phyloP scores from a whole-genome alignment of 352 stramenopile species.

The Phytophthora macrochlamydospora region DNA sequence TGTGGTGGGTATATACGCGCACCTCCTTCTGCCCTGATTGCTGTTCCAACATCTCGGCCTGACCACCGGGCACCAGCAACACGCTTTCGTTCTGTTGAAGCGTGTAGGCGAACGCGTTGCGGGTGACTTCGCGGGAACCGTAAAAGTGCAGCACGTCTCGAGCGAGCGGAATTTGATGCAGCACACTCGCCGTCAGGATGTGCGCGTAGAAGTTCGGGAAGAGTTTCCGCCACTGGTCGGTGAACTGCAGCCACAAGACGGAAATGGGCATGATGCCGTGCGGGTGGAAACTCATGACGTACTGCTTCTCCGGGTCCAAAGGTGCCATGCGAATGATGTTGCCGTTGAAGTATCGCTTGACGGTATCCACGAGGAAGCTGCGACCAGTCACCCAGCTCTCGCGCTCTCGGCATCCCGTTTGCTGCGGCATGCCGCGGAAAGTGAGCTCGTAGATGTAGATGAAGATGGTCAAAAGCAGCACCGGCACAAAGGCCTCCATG shows the following conservation, averaged over 20 bases:
- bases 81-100: conserved; percentile 59
- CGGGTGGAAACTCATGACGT: conserved; percentile 74
- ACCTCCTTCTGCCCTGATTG: conserved; percentile 52
- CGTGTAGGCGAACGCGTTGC: conserved; percentile 51
- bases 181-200: conserved; percentile 67
- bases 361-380: conserved; percentile 53
- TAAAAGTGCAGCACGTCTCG: conserved; percentile 73
- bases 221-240: conserved; percentile 51
- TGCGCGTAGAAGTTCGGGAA: conserved; percentile 65
- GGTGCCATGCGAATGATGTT: conserved; percentile 53
- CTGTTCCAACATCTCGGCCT: conserved; percentile 81
- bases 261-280: conserved; percentile 74
- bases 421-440: conserved; percentile 55
- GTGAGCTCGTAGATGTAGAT: conserved; percentile 64
- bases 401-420: conserved; percentile 53
- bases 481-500: conserved; percentile 38
- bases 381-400: conserved; percentile 32
- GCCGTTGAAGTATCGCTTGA: conserved; percentile 62
- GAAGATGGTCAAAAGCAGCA: conserved; percentile 42
- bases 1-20: conserved; percentile 70
- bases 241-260: conserved; percentile 76
- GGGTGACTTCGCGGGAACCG: conserved; percentile 67
- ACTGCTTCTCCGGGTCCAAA: conserved; percentile 58
- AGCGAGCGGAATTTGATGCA: conserved; percentile 69
- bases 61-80: conserved; percentile 70